These are phyloP conservation scores for Phylloporus rhodoxanthus DNA, from an alignment of 768 basidiomycete genomes.

Conservation along the genomic window DNA sequence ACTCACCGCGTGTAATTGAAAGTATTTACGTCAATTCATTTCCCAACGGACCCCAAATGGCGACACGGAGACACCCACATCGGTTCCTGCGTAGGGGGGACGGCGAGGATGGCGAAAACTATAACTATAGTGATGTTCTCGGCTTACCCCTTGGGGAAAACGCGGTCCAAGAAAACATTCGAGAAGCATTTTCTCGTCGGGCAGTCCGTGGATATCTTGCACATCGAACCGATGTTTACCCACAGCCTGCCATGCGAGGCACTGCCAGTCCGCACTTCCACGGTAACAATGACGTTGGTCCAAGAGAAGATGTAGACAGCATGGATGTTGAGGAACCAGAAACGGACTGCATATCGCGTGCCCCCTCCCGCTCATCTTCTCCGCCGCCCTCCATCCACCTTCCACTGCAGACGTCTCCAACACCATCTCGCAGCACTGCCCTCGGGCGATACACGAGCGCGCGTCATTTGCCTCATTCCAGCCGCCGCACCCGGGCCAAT, in stretches of 20 bases:
- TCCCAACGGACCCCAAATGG: slow-evolving; percentile 6
- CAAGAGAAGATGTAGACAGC: slow-evolving; percentile 35
- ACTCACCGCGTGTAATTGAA: slow-evolving; percentile 38
- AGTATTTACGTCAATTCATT: slow-evolving; percentile 41
- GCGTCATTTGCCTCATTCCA: slow-evolving; percentile 14
- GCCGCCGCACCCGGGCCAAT: slow-evolving; percentile 16
- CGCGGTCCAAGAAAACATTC: slow-evolving; percentile 51
- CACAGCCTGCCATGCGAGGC: slow-evolving; percentile 18
- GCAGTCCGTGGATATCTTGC: slow-evolving; percentile 36
- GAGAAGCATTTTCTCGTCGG: slow-evolving; percentile 47
- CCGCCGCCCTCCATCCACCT: slow-evolving; percentile 37
- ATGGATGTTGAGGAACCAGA: slow-evolving; percentile 48
- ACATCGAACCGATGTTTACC: slow-evolving; percentile 20
- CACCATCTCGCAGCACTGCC: slow-evolving; percentile 17
- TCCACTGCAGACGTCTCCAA: slow-evolving; percentile 23
- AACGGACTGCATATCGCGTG: slow-evolving; percentile 51
- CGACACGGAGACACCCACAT: slow-evolving; percentile 20
- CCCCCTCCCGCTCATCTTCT: slow-evolving; percentile 44
- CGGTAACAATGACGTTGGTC: slow-evolving; percentile 22
- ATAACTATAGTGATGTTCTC: slow-evolving; percentile 42
- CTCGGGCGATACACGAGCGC: slow-evolving; percentile 15
- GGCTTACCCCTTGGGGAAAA: slow-evolving; percentile 54
- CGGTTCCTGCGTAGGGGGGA: slow-evolving; percentile 17
- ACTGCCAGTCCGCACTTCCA: slow-evolving; percentile 10
- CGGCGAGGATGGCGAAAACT: slow-evolving; percentile 31